Conservation (phyloP, 1,284 basidiomycete species). For the Meira nashicola region DNA sequence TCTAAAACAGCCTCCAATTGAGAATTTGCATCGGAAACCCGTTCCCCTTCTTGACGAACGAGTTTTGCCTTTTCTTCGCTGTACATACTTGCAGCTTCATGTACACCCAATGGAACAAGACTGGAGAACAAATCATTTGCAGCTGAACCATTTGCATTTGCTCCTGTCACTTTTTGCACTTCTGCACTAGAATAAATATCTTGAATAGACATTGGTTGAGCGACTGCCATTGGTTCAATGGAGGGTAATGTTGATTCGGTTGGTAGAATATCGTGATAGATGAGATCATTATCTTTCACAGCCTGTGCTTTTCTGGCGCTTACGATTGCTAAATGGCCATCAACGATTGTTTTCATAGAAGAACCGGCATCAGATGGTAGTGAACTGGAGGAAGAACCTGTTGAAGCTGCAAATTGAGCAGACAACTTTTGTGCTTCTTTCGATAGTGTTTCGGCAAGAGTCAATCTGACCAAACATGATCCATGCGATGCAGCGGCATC, state of each 20-base stretch:
- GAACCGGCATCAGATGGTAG: slow-evolving; percentile 81
- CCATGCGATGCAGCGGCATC: slow-evolving; percentile 74
- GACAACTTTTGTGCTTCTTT: slow-evolving; percentile 77
- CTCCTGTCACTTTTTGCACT: slow-evolving; percentile 87
- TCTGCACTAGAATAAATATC: slow-evolving; percentile 87
- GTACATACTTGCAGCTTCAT: slow-evolving; percentile 92
- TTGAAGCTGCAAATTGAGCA: slow-evolving; percentile 67
- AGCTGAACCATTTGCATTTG: not conserved
- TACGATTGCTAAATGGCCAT: slow-evolving; percentile 73
- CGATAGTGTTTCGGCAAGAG: slow-evolving; percentile 70
- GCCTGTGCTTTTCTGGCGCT: slow-evolving; percentile 72
- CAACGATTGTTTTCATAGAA: slow-evolving; percentile 73
- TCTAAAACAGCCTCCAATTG: slow-evolving; percentile 77
- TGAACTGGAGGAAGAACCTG: slow-evolving; percentile 59
- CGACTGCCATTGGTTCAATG: slow-evolving; percentile 74
- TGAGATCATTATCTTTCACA: slow-evolving; percentile 87
- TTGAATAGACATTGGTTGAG: slow-evolving; percentile 80
- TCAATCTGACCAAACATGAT: slow-evolving; percentile 75
- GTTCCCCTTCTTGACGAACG: slow-evolving; percentile 81
- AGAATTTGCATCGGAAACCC: slow-evolving; percentile 73
- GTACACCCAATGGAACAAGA: slow-evolving; percentile 86
- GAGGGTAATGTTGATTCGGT: slow-evolving; percentile 71
- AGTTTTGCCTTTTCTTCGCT: slow-evolving; percentile 98
- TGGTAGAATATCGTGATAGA: slow-evolving; percentile 92
- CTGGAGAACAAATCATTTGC: slow-evolving; percentile 77